A percentile compares a stretch with the other conserved stretches of the same genome.
Conservation (phyloP, 306 rosid species). For the Morella rubra region DNA sequence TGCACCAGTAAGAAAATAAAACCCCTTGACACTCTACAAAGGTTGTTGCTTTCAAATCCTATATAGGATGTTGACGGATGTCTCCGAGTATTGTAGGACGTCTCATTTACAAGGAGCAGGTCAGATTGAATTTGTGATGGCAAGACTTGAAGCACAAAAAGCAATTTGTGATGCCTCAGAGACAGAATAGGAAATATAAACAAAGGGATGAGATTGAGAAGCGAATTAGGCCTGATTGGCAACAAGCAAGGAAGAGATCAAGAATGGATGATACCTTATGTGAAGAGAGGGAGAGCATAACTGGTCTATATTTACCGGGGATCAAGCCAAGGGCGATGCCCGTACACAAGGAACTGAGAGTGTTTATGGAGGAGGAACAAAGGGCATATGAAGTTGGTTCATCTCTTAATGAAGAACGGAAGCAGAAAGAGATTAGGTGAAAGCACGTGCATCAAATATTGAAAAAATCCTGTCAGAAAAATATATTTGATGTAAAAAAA, state of each 20-base stretch:
- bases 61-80: background rate
- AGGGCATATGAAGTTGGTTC: conserved; percentile 54
- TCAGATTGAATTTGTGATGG: conserved; percentile 93
- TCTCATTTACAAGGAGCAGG: conserved; percentile 89
- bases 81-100: conserved; percentile 52
- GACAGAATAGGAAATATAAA: conserved; percentile 70
- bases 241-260: conserved; percentile 83
- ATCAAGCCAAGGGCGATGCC: conserved; percentile 54
- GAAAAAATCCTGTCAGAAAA: conserved; percentile 39
- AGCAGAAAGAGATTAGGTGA: conserved; percentile 37
- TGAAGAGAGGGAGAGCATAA: conserved; percentile 50
- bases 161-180: conserved; percentile 76
- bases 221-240: conserved; percentile 70
- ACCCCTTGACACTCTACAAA: background rate
- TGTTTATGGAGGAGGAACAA: conserved; percentile 87
- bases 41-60: background rate
- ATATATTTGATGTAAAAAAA: no score
- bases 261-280: conserved; percentile 56
- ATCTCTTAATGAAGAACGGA: conserved; percentile 44
- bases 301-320: conserved; percentile 52
- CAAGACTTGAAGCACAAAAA: conserved; percentile 92
- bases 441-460: conserved; percentile 24
- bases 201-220: conserved; percentile 77
- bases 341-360: conserved; percentile 81
- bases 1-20: conserved; percentile 81